Evolutionary conservation across 2,329 filamentous ascomycete species (phyloP), one percentile per base, ranked within the genome.

Genomic region (Chaetomiaceae sp.): DNA sequence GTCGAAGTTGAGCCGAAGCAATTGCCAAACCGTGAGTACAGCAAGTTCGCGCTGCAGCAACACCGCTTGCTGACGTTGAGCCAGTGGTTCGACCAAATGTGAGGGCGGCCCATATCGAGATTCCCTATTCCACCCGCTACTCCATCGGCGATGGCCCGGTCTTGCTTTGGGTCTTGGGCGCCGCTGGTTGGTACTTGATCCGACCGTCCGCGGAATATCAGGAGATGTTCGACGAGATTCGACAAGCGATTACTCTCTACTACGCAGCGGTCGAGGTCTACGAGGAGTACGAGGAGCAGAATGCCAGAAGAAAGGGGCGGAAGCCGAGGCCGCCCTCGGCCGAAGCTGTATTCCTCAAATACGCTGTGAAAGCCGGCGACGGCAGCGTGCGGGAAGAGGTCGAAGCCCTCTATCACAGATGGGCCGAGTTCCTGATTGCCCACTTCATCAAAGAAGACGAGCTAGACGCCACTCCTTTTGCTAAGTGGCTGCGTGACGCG

Each of bases 111-210:
- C 59, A 67, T 35, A 71, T 86, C 50, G 75, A 83, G 53, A 70
- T 86, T 42, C 64, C 68, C n/a, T 65, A 71, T 27, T 71, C 69
- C 19, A 52, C 54, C 2, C 57, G 60, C 26, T 80, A 76, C 56
- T 76, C 80, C 11, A 78, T 83, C 26, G 76, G 75, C 38, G 65
- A 68, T 12, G 73, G 76, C 41, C 72, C 72, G 0, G 68, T 71
- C 15, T 71, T 77, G 4, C 69, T 76, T 24, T 88, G 84, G 84
- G 79, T 83, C 1, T 69, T 73, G 24, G 81, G 81, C 30, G 62
- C 69, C 44, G 75, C 80, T 11, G 84, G 83, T 36, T 88, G 83
- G 82, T 87, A 79, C 59, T 76, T 83, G 58, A 73, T 88, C 34
- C 68, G 68, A 26, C 83, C 85, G 1, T 68, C 75, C n/a, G 58